Base-by-base conservation (phyloP, 208 protist species). In the Acanthamoeba triangularis region DNA sequence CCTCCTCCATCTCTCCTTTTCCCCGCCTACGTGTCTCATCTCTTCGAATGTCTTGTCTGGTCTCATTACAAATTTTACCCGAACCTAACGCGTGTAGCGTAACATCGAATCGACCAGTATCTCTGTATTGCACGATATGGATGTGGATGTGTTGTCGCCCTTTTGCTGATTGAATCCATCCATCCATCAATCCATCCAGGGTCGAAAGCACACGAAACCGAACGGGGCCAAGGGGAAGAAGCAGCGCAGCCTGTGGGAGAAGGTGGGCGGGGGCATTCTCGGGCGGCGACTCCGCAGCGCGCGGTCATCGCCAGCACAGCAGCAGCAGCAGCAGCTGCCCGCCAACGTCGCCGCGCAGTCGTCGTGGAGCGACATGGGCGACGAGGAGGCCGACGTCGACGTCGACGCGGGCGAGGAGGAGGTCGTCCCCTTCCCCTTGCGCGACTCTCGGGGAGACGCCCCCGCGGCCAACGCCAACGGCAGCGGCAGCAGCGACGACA, bases 211-310 rank as follows among this genome's bases (percentile, higher is more conserved):
- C 44, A 85, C 76, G 54, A 59, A n/a, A 33, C 28, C 28, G n/a
- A 33, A 25, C 44, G 76, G 25, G 28, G n/a, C 7, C 25, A 85
- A 85, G 76, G 44, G 25, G n/a, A 85, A 56, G 30, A 85, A 56
- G 47, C 28, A 85, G n/a, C 76, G 41, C 5, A 59, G 28, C 44
- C 76, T 85, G 35, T 85, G 76, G 76, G 76, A 85, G 67, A 76
- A 76, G 33, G 67, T 76, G 67, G 59, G 59, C 59, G 59, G 59
- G 20, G 7, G 59, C 23, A 23, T 65, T 16, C 11, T 65, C 23
- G 23, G 67, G 30, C 6, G 67, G 11, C 67, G 67, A 18, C 37
- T 76, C 67, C 14, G 33, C 35, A 76, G 33, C 67, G 28, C 67
- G 28, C 67, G 67, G 28, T 7, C 67, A 8, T 41, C 67, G 33